Base-by-base conservation (phyloP, 1,284 basidiomycete species). In the Marasmius oreades region DNA sequence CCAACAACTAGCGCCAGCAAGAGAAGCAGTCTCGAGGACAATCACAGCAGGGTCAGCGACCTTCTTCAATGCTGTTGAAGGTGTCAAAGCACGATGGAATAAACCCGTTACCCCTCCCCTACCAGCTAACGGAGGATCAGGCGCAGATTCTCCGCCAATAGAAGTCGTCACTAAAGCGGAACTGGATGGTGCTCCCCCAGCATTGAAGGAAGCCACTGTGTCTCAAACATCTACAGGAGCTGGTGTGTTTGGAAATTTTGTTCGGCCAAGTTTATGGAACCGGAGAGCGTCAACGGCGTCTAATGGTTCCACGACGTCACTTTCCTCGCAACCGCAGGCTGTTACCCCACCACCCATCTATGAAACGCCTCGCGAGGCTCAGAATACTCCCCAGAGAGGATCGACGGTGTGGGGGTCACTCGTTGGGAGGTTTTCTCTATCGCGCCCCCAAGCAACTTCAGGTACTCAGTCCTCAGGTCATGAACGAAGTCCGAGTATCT, bases 51-150 rank as follows among this genome's bases (percentile, higher is more conserved):
- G 92, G 7, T 90, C 90, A 1, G 81, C 88, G n/a, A 86, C 82
- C 58, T 85, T 97, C 62, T 88, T 95, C 73, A 92, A 88, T 61
- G 92, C 92, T 0, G 86, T 95, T 20, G 92, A 92, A 66, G 92
- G 92, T 31, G 88, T 95, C 16, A 79, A 85, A n/a, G 89, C 77
- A 34, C 76, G 88, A 44, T 90, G 88, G 86, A 73, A 81, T 33
- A 77, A 78, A 57, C 77, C 84, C 22, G 68, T 73, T 31, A 63
- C 73, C 6, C 72, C 69, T 50, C 71, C 75, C 28, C 53, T 56
- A 24, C 33, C 44, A 12, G 50, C 53, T 18, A 23, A n/a, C n/a
- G n/a, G n/a, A 10, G 28, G 5, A 31, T 31, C 56, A 20, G 47
- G 36, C n/a, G 23, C 14, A 50, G 18, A 24, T 11, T 44, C 36